Percentiles rank a stretch among this genome's conserved stretches.
Conservation (phyloP, 202 grass and related monocot species). For the Zizania palustris region DNA sequence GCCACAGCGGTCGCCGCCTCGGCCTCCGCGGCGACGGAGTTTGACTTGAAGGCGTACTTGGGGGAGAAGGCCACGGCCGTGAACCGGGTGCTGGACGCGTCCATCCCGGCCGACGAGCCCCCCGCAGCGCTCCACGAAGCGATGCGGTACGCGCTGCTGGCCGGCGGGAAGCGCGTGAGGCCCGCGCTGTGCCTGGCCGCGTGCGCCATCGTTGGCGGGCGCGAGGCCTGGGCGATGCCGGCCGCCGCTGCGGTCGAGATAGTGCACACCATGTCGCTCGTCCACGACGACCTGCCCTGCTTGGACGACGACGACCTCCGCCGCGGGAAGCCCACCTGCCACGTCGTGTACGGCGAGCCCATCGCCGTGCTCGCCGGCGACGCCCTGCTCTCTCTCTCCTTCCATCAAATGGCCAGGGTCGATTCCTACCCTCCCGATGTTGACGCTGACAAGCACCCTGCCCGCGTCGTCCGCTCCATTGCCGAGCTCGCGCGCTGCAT, state of each 20-base stretch:
- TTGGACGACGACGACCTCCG: constrained; percentile 94
- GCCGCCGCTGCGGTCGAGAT: constrained; percentile 74
- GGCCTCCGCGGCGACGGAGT: constrained; percentile 21
- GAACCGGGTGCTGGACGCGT: constrained; percentile 62
- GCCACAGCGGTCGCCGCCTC: constrained; percentile 34
- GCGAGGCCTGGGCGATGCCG: constrained; percentile 62
- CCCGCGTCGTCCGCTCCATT: constrained; percentile 67
- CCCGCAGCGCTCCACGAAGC: constrained; percentile 71
- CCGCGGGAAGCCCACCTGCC: constrained; percentile 78
- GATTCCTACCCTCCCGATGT: constrained; percentile 64
- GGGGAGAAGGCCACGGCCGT: constrained; percentile 59
- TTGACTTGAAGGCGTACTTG: constrained; percentile 82
- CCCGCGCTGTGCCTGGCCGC: constrained; percentile 75
- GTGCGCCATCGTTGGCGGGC: constrained; percentile 63
- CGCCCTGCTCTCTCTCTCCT: constrained; percentile 75
- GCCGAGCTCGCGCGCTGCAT: constrained; percentile 72
- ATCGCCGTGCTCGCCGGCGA: constrained; percentile 84
- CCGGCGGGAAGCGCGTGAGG: constrained; percentile 83
- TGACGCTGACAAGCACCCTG: constrained; percentile 51
- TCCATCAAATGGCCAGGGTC: constrained; percentile 55
- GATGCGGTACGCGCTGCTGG: constrained; percentile 86
- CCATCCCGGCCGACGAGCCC: constrained; percentile 43
- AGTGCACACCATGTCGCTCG: constrained; percentile 96
- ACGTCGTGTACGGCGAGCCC: constrained; percentile 73
- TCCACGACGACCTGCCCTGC: constrained; percentile 95